phyloP scores from a whole-genome alignment of 208 protist genomes.

The Trypanosoma mega region DNA sequence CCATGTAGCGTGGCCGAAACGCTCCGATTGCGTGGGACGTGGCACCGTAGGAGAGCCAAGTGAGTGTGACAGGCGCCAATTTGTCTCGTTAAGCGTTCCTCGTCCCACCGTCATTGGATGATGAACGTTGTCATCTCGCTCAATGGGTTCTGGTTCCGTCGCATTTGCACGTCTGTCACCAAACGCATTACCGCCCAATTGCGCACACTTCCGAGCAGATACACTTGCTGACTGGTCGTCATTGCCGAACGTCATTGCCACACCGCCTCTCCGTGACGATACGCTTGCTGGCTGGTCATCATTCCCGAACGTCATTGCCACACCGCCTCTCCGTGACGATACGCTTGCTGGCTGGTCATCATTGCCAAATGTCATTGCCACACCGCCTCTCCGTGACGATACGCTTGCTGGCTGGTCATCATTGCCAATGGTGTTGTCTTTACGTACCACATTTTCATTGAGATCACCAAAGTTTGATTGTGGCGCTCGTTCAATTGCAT shows the following conservation, averaged over 20 bases:
- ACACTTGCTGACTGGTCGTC: slow-evolving; percentile 11
- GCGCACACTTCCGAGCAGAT: too few relatives aligned
- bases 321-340: slow-evolving; percentile 13
- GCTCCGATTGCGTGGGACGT: background rate
- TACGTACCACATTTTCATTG: background rate
- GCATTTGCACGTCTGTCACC: background rate
- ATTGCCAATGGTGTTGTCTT: slow-evolving; percentile 23
- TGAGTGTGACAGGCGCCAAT: slow-evolving; percentile 6
- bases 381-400: slow-evolving; percentile 19
- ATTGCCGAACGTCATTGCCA: background rate
- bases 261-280: background rate
- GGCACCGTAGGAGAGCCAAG: slow-evolving; percentile 9
- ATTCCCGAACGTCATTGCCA: slow-evolving; percentile 21
- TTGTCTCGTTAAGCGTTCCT: background rate
- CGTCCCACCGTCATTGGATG: slow-evolving; percentile 3
- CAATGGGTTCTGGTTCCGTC: background rate
- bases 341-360: slow-evolving; percentile 19
- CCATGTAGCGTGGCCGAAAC: background rate
- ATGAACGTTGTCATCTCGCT: background rate
- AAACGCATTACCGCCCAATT: too few relatives aligned
- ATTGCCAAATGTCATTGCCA: slow-evolving; percentile 31
- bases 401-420: slow-evolving; percentile 19
- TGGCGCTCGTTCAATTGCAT: background rate
- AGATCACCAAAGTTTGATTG: too few relatives aligned
- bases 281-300: background rate